Base-by-base conservation (phyloP, 176 grass and related monocot species). In the Puya raimondii region DNA sequence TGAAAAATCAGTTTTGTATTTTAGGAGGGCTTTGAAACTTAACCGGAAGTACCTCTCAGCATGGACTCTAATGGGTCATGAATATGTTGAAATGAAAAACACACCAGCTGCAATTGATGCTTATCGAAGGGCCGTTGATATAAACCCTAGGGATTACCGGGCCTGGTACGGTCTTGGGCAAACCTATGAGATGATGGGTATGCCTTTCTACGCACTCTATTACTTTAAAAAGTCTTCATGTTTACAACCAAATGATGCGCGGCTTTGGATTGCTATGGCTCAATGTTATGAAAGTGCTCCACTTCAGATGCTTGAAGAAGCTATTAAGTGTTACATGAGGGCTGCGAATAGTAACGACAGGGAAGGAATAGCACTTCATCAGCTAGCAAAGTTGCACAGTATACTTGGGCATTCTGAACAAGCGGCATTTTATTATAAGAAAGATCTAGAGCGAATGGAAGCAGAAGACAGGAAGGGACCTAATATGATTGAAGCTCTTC, bases 91-190 rank as follows among this genome's bases (percentile, higher is more conserved):
- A 64, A 86, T 99, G 61, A 99, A 99, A 81, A 99, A 99, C 74
- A 99, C 87, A 6, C 90, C 90, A 48, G 95, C 95, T 74, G 95
- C 95, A 25, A 99, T 91, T 77, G 95, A 99, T 75, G 95, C 90
- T 25, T 88, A 99, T 70, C 76, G 95, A 52, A 83, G 90, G 69
- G 95, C 95, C 59, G 88, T 99, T 86, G 95, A 99, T 78, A 93
- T 99, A 74, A 99, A 91, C 72, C 89, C 89, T 56, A 82, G 90
- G 84, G 95, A 99, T 80, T 99, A 91, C 51, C 84, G 95, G 66
- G 95, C 90, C 50, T 99, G 90, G 95, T 99, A 99, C 78, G 95
- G 95, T 79, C 87, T 99, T 72, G 95, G 95, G 63, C 95, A 99
- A 79, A 99, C 91, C 63, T 99, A 94, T 78, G 95, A 99, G 75